These are phyloP conservation scores for Fusarium heterosporum DNA, from an alignment of 2,329 filamentous ascomycete genomes.

Conservation along the genomic window DNA sequence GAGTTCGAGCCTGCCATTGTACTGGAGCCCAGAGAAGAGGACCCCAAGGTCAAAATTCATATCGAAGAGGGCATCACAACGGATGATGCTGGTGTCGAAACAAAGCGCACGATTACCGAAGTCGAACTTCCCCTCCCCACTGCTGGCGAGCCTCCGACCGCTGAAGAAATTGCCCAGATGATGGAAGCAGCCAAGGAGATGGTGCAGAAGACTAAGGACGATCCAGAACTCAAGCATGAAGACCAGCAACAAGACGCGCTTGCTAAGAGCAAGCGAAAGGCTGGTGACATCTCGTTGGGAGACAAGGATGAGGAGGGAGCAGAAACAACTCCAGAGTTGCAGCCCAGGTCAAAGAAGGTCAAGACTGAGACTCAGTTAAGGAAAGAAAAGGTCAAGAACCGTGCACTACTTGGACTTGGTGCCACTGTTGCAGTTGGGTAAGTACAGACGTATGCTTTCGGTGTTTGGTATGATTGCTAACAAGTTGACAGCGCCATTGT, in stretches of 20 bases:
- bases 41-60: conserved; percentile 74
- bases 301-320: conserved; percentile 59
- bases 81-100: conserved; percentile 68
- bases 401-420: conserved; percentile 86
- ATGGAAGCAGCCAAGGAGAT: conserved; percentile 88
- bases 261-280: conserved; percentile 76
- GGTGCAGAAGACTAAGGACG: conserved; percentile 75
- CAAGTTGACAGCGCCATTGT: conserved; percentile 56
- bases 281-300: conserved; percentile 76
- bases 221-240: conserved; percentile 49
- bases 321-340: conserved; percentile 53
- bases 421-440: conserved; percentile 92
- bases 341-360: conserved; percentile 76
- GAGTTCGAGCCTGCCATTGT: conserved; percentile 63
- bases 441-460: conserved; percentile 55
- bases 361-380: conserved; percentile 84
- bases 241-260: conserved; percentile 53
- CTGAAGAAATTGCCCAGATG: conserved; percentile 84
- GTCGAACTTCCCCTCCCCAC: conserved; percentile 75
- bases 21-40: conserved; percentile 65
- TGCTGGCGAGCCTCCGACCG: conserved; percentile 74
- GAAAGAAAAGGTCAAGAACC: conserved; percentile 86
- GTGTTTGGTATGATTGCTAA: conserved; percentile 25
- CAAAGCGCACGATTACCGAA: conserved; percentile 78
- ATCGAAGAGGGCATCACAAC: conserved; percentile 73